Evolutionary conservation across 345 rosid species (phyloP), one percentile per base, ranked within the genome.

Genomic region (Corchorus capsularis): DNA sequence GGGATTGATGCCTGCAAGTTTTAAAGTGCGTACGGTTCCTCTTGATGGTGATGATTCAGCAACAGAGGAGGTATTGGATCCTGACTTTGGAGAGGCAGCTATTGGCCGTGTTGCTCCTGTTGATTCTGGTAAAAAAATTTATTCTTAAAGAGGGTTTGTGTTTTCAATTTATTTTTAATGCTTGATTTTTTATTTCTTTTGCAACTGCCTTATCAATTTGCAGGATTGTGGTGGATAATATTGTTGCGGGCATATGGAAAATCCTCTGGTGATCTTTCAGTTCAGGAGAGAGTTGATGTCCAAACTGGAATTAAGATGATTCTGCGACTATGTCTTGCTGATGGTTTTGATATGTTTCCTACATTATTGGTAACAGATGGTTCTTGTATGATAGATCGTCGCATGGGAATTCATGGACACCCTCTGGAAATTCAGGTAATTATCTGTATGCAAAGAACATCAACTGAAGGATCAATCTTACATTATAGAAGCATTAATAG

Each of bases 221-320:
- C 78, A 95, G 98, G 99, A 80, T 66, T 95, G 74, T 95, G 99
- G 98, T 95, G 99, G 99, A 93, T 95, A 73, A 92, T 95, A 78
- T 83, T 95, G 68, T 79, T 92, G 79, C 90, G 99, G 46, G 97
- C 98, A 19, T 93, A 90, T 81, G 98, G 96, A 49, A 95, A 95
- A 81, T 81, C 87, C 84, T 90, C 97, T 3, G 96, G 96, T 4
- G 99, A 95, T 81, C 90, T 86, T 74, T 83, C 97, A 46, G 86
- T 95, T 61, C 98, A 92, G 84, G 94, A 91, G 79, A 86, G 98
- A 64, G 74, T 91, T 60, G 98, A 94, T 79, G 97, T 94, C 63
- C 98, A 92, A 78, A 91, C 96, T 79, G 98, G 97, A 78, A 92
- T 94, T 64, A 92, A 87, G 87, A 92, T 92, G 97, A 94, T 92